Base-by-base conservation (phyloP, 163 green algal species). In the Scenedesmus sp. region DNA sequence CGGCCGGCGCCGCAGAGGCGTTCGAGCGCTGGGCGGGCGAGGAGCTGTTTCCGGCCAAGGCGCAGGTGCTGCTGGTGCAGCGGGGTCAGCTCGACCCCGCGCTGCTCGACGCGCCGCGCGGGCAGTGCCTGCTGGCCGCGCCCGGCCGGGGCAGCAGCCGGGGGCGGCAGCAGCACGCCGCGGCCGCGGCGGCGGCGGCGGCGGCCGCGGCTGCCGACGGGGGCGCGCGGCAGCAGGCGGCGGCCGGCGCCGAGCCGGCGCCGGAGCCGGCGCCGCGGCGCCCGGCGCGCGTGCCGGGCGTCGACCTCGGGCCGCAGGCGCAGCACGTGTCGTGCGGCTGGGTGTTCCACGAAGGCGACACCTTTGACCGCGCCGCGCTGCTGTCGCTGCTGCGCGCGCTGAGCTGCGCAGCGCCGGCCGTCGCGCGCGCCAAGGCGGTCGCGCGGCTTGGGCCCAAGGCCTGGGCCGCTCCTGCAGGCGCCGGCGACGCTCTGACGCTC, bases 1-100 rank as follows among this genome's bases (percentile, higher is more conserved):
- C 58, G 31, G 2, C 24, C 11, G 36, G 18, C 28, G 74, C 63
- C 36, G 48, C 45, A 24, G 74, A 57, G 5, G 74, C 63, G 9
- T 86, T 89, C n/a, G 24, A 78, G 14, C 11, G 31, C 13, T 88
- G 85, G 83, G 77, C 73, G 0, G 7, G 10, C 10, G 24, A 51
- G 0, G 20, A 73, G 24, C 70, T 86, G 14, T 86, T 71, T 42
- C 85, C 85, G 2, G 64, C 70, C n/a, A 89, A 89, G 47, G 15
- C 10, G 24, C 69, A 78, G 58, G 60, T 72, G 29, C 17, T 54
- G 4, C 42, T 60, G 0, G 58, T 56, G 0, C 5, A 17, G 39
- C 14, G 60, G 20, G 81, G 81, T 0, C 15, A 63, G 33, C 22
- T 85, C 14, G 54, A 71, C 24, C 29, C 39, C 29, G 44, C 14